phyloP scores from a whole-genome alignment of 23 red algal species.

The Chondrus crispus region DNA sequence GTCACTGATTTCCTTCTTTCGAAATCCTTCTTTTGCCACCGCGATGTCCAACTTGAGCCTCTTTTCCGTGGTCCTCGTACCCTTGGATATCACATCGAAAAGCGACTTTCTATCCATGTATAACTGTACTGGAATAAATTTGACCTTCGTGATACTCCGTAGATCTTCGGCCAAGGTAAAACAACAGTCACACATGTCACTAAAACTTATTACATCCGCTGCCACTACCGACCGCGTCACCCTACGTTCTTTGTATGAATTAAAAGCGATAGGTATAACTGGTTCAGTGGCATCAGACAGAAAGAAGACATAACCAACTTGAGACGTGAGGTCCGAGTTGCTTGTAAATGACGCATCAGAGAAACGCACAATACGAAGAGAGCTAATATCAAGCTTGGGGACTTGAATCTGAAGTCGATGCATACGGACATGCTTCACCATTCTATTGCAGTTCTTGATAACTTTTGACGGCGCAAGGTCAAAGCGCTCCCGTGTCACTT shows the following conservation, averaged over 20 bases:
- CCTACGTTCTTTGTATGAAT: background rate
- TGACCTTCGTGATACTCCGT: background rate
- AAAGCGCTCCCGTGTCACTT: no score
- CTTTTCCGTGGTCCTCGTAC: background rate
- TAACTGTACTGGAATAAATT: background rate
- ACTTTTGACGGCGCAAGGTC: no score
- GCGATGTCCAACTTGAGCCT: conserved; percentile 2
- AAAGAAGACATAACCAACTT: background rate
- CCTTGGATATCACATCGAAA: conserved; percentile 5
- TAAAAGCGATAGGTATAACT: background rate
- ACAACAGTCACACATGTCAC: background rate
- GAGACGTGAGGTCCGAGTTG: background rate
- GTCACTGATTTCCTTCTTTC: background rate
- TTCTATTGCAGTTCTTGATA: no score
- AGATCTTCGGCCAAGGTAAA: background rate
- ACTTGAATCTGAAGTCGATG: no score
- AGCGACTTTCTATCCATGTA: background rate
- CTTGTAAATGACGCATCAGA: background rate
- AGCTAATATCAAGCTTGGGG: no score
- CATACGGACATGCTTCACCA: no score
- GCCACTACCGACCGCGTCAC: conserved; percentile 1
- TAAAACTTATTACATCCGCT: background rate
- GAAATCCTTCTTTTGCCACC: background rate
- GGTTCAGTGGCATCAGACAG: background rate
- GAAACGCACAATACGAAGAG: background rate